Evolutionary conservation across 2,329 filamentous ascomycete species (phyloP).

Genomic region (Sclerotinia sclerotiorum): DNA sequence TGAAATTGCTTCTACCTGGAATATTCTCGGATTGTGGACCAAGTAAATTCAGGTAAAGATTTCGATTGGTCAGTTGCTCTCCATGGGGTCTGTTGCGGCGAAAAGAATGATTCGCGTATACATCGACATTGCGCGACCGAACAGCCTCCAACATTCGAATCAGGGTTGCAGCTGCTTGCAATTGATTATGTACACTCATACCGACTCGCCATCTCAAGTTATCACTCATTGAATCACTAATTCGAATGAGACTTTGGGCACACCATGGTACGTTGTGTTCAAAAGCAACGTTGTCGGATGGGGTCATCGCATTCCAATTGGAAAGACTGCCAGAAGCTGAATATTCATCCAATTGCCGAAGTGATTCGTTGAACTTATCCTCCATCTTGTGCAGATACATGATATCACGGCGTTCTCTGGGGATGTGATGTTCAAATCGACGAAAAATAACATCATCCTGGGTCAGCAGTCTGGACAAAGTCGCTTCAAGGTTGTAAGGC

Average conservation of each 20-base stretch:
- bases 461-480: conserved; percentile 34
- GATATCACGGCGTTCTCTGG: conserved; percentile 30
- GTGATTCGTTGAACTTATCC: conserved; percentile 30
- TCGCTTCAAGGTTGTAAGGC: conserved; percentile 34
- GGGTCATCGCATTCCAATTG: conserved; percentile 23
- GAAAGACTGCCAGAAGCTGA: conserved; percentile 29
- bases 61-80: conserved; percentile 35
- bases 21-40: conserved; percentile 28
- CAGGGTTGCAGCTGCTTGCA: conserved; percentile 34
- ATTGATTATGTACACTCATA: conserved; percentile 27
- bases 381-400: conserved; percentile 36
- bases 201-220: conserved; percentile 28
- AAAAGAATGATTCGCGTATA: conserved; percentile 29
- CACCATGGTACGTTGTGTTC: conserved; percentile 35
- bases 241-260: conserved; percentile 31
- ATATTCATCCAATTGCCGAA: conserved; percentile 33
- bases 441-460: conserved; percentile 34
- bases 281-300: conserved; percentile 9
- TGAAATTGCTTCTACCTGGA: conserved; percentile 32
- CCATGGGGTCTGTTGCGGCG: conserved; percentile 29
- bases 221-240: conserved; percentile 35
- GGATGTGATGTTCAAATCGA: conserved; percentile 32
- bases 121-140: conserved; percentile 32
- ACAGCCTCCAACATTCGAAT: conserved; percentile 36
- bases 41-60: conserved; percentile 37